A percentile compares a stretch with the other conserved stretches of the same genome.
These are phyloP conservation scores for Moricandia arvensis DNA, from an alignment of 345 rosid species.

Conservation along the genomic window DNA sequence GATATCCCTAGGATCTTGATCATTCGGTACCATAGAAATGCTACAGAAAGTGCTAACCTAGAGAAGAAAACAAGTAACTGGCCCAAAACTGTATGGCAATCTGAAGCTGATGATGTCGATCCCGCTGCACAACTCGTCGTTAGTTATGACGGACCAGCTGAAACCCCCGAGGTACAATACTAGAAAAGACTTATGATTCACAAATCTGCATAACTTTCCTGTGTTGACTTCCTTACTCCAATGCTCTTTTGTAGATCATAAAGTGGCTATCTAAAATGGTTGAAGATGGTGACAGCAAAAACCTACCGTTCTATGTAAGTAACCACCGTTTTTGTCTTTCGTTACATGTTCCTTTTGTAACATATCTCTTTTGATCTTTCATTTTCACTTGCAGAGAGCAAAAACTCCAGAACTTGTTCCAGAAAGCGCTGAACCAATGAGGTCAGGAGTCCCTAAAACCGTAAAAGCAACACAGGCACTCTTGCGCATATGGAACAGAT, in stretches of 20 bases:
- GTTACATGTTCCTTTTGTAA: constrained; percentile 3
- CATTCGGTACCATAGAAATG: constrained; percentile 77
- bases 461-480: constrained; percentile 56
- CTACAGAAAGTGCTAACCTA: constrained; percentile 45
- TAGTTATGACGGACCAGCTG: constrained; percentile 70
- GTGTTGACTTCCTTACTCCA: too few species aligned
- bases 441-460: constrained; percentile 63
- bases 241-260: constrained; percentile 59
- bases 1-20: constrained; percentile 80
- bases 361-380: constrained; percentile 7
- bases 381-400: constrained; percentile 52
- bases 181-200: not conserved
- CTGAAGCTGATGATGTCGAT: constrained; percentile 60
- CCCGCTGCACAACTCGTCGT: constrained; percentile 91
- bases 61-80: constrained; percentile 50
- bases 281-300: constrained; percentile 78
- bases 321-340: not conserved
- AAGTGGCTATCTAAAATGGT: constrained; percentile 75
- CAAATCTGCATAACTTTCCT: too few species aligned
- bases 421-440: constrained; percentile 70
- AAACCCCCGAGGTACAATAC: constrained; percentile 58
- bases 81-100: constrained; percentile 55
- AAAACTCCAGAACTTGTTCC: constrained; percentile 81
- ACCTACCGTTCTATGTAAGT: constrained; percentile 77
- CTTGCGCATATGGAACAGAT: constrained; percentile 31